These are phyloP conservation scores for Penicillium simplicissimum DNA, from an alignment of 495 filamentous ascomycete genomes.

Conservation along the genomic window DNA sequence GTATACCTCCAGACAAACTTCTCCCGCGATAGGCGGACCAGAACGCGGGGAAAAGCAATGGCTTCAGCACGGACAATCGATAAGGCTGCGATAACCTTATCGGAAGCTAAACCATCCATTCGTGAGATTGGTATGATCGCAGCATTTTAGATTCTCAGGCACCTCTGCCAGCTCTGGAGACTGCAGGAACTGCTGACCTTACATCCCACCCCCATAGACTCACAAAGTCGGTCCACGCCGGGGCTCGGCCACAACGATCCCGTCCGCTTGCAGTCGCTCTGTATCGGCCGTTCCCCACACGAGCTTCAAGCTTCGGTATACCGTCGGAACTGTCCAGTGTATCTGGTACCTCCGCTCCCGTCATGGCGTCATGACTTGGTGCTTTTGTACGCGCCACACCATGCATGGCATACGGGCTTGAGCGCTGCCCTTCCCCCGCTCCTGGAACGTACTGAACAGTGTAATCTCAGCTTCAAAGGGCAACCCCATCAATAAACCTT, in stretches of 20 bases:
- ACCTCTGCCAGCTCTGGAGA: too few species aligned
- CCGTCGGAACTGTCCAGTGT: not conserved
- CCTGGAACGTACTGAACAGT: too few species aligned
- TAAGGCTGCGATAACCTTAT: not conserved
- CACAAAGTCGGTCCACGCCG: too few species aligned
- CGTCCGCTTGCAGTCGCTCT: too few species aligned
- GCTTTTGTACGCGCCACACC: not conserved
- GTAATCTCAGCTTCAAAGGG: not conserved
- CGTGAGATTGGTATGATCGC: too few species aligned
- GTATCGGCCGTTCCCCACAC: too few species aligned
- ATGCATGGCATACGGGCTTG: not conserved
- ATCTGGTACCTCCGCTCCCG: slow-evolving; percentile 1
- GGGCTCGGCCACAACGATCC: too few species aligned
- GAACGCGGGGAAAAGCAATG: not conserved
- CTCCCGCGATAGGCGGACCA: not conserved
- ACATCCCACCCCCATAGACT: too few species aligned
- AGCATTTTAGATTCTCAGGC: too few species aligned
- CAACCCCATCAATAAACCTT: not conserved
- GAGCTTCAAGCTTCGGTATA: too few species aligned
- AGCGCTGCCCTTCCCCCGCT: not conserved
- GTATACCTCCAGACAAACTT: not conserved
- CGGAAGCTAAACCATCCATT: not conserved
- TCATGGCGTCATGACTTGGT: slow-evolving; percentile 16
- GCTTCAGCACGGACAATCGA: not conserved
- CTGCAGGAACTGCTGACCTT: too few species aligned